Evolutionary conservation across 805 yeast genomes (phyloP).

Genomic region (Lipomyces yamadae): DNA sequence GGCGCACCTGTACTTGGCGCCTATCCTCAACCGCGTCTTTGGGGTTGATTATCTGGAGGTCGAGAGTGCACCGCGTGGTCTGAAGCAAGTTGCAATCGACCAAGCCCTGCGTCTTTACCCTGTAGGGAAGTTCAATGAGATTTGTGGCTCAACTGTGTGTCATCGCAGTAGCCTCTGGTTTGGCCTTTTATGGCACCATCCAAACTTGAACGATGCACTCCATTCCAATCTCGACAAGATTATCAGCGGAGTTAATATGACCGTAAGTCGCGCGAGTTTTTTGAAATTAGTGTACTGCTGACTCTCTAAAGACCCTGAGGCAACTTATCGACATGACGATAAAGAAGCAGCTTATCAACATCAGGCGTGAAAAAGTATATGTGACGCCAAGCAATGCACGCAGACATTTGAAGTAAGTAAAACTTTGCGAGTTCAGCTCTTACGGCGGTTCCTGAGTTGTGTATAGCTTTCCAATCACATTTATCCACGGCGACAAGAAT

Average conservation of each 20-base stretch:
- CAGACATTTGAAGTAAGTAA: neutral
- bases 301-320: neutral
- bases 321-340: neutral
- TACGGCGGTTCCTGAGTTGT: neutral
- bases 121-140: neutral
- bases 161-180: constrained; percentile 2
- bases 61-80: neutral
- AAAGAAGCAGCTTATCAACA: neutral
- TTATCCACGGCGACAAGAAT: neutral
- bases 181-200: constrained; percentile 1
- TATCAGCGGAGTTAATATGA: neutral
- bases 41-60: neutral
- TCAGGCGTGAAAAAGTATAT: neutral
- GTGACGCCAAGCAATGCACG: neutral
- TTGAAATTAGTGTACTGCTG: neutral
- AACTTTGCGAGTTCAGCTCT: neutral
- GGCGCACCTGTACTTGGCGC: neutral
- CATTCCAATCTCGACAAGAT: constrained; percentile 4
- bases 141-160: constrained; percentile 1
- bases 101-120: constrained; percentile 1
- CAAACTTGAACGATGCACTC: neutral
- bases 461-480: neutral
- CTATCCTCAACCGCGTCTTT: neutral
- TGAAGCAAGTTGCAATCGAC: neutral
- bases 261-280: neutral